Evolutionary conservation across 1,284 basidiomycete species (phyloP).

Genomic region (Cystobasidium slooffiae): DNA sequence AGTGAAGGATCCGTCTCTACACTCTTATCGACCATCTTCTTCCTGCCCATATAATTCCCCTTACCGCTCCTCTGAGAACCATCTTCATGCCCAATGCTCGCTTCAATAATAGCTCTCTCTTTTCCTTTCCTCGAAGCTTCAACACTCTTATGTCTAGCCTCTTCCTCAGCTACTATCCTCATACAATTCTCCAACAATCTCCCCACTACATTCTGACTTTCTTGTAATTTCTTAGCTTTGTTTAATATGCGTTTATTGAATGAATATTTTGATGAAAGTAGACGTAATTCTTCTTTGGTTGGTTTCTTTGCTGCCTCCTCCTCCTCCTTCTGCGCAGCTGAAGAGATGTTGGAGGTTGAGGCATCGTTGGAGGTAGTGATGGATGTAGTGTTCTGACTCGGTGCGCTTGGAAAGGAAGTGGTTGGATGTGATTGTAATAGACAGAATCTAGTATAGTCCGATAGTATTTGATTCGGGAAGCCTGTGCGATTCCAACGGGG

Average conservation of each 20-base stretch:
- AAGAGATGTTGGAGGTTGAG: too few relatives aligned
- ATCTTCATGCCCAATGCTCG: background rate
- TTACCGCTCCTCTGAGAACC: background rate
- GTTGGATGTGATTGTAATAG: too few relatives aligned
- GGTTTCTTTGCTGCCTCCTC: background rate
- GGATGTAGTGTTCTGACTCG: too few relatives aligned
- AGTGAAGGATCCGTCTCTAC: background rate
- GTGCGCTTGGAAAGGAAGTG: too few relatives aligned
- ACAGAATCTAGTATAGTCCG: too few relatives aligned
- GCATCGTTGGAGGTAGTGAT: too few relatives aligned
- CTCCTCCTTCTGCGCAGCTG: background rate
- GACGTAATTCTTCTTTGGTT: conserved; percentile 4
- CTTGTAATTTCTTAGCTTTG: conserved; percentile 2
- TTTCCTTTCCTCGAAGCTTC: background rate
- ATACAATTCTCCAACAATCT: conserved; percentile 18
- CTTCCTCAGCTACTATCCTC: conserved; percentile 14
- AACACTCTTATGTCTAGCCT: background rate
- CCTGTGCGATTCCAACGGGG: too few relatives aligned
- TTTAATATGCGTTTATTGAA: background rate
- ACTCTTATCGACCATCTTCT: background rate
- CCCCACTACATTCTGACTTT: background rate
- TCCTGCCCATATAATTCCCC: conserved; percentile 1
- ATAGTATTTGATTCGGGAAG: too few relatives aligned
- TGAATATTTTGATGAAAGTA: background rate
- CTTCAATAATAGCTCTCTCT: background rate